Conservation (phyloP, 257 asterid species). For the Fraxinus pennsylvanica region DNA sequence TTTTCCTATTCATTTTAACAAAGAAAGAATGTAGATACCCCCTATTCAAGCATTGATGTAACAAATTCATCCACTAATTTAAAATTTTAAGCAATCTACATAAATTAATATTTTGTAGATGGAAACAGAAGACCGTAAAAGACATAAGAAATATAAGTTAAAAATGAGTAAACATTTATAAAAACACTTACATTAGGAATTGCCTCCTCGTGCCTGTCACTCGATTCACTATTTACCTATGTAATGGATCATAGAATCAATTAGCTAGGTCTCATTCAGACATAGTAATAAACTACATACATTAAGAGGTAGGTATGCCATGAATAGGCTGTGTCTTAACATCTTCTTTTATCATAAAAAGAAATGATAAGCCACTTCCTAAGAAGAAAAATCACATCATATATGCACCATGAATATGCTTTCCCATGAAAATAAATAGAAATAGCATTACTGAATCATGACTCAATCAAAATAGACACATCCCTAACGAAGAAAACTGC, state of each 20-base stretch:
- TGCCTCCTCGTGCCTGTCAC: slow-evolving; percentile 39
- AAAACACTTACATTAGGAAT: slow-evolving; percentile 41
- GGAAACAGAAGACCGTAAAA: neutral
- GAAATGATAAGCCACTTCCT: neutral
- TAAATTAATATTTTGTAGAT: neutral
- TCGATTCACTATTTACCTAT: slow-evolving; percentile 47
- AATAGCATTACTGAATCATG: neutral
- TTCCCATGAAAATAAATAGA: neutral
- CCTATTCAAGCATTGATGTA: neutral
- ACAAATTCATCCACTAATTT: neutral
- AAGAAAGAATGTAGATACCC: neutral
- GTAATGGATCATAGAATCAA: slow-evolving; percentile 14
- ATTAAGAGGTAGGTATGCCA: neutral
- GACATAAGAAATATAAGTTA: neutral
- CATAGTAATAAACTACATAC: too few relatives aligned
- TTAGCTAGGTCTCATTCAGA: neutral
- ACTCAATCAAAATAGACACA: neutral
- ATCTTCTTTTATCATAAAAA: neutral
- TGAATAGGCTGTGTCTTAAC: neutral
- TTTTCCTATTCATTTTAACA: too few relatives aligned
- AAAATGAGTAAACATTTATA: neutral
- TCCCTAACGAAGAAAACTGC: too few relatives aligned
- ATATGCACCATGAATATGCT: neutral
- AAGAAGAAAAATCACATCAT: neutral
- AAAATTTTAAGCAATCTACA: neutral